Evolutionary conservation across 345 rosid genomes (phyloP), one percentile per base, ranked within the genome.

Genomic region (Noccaea caerulescens): DNA sequence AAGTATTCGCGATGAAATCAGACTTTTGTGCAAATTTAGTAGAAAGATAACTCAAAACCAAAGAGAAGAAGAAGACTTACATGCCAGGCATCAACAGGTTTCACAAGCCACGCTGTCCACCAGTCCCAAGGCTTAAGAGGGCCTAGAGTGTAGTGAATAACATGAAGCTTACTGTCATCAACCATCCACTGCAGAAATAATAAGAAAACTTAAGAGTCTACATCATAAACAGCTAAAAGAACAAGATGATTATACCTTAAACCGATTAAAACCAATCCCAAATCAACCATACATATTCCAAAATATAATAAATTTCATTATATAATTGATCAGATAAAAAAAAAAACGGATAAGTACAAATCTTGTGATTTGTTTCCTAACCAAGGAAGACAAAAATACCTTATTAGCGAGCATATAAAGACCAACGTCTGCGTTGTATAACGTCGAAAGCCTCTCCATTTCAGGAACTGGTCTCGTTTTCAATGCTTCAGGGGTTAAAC

Each of bases 41-140:
- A 42, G 18, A 76, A 2, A 76, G 61, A 57, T 6, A 63, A 9
- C 53, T 52, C 14, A 77, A 61, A 34, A 8, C 41, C 58, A 49
- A 32, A 66, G 12, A 64, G 72, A 68, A 60, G 62, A 34, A 39
- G 39, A 33, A 58, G 54, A 77, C 53, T 3, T 82, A 93, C 97
- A 84, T 91, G 98, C 98, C 98, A 93, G 63, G 90, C 88, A 72
- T 91, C 96, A 72, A 93, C 98, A 20, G 93, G 98, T 80, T 91
- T 91, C 68, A 93, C 79, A 16, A 93, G 88, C 98, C 98, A 93
- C 8, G 97, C 89, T 57, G 98, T 93, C 94, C 94, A 91, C 96
- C 98, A 93, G 77, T 93, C 98, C 98, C 98, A 93, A 54, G 98
- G 97, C 73, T 93, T 93, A 44, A 91, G 90, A 42, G 96, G 96